Percentiles rank a stretch among this genome's conserved stretches.
These are phyloP conservation scores for Penicillium flavigenum DNA, from an alignment of 495 filamentous ascomycete species.

Conservation along the genomic window DNA sequence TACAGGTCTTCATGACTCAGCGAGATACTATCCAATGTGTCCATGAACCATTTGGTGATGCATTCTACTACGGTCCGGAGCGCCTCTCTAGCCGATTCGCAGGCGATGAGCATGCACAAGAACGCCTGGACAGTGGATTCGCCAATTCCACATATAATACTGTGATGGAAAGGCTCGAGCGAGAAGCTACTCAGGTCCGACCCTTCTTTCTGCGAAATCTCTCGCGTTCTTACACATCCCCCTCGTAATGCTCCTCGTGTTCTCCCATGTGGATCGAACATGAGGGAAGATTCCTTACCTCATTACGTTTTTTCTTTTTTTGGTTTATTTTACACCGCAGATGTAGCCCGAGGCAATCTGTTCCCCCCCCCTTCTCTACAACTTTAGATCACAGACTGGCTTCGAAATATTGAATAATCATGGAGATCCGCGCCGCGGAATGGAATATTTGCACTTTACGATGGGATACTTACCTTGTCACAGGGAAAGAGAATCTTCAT, in stretches of 20 bases:
- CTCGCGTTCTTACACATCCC: conserved; percentile 16
- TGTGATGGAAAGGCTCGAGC: conserved; percentile 69
- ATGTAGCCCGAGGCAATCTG: conserved; percentile 1
- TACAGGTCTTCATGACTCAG: conserved; percentile 92
- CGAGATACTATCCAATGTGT: conserved; percentile 73
- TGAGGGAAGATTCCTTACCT: conserved; percentile 10
- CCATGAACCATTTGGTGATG: conserved; percentile 96
- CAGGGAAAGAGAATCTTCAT: conserved; percentile 83
- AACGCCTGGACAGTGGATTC: conserved; percentile 71
- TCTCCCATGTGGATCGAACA: conserved; percentile 18
- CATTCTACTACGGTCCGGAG: conserved; percentile 94
- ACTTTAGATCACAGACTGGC: neutral
- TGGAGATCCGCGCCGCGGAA: conserved; percentile 4
- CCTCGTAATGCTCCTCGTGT: conserved; percentile 1
- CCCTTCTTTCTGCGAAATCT: conserved; percentile 28
- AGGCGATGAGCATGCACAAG: conserved; percentile 69
- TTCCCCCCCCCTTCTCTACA: neutral
- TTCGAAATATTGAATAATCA: neutral
- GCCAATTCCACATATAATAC: conserved; percentile 70
- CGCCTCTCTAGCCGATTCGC: conserved; percentile 73
- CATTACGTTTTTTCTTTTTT: neutral
- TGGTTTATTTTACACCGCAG: neutral
- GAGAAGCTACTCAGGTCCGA: conserved; percentile 65
- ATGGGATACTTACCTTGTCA: conserved; percentile 40
- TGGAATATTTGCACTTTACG: conserved; percentile 5